phyloP scores from a whole-genome alignment of 225 moss, liverwort and hornwort genomes.

The Marchantia polymorpha region DNA sequence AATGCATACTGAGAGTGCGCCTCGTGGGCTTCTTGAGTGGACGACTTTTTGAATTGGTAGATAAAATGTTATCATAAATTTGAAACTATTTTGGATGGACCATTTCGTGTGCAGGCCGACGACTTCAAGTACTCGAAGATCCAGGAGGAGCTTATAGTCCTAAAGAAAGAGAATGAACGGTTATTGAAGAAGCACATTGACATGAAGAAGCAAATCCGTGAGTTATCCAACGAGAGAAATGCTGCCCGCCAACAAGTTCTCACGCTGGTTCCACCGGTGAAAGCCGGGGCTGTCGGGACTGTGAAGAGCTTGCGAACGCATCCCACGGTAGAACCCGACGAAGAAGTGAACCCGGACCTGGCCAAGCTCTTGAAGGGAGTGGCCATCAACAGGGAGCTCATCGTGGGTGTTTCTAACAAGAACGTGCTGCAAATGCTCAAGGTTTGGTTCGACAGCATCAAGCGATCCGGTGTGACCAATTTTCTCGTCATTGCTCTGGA shows the following conservation, averaged over 20 bases:
- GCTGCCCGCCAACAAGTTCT: conserved; percentile 41
- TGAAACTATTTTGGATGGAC: too few relatives aligned
- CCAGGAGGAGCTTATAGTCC: conserved; percentile 48
- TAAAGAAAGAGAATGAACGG: conserved; percentile 58
- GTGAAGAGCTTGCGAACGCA: conserved; percentile 72
- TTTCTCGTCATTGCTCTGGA: conserved; percentile 87
- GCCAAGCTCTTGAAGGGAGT: conserved; percentile 59
- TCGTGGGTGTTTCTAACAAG: conserved; percentile 84
- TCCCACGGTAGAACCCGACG: conserved; percentile 60
- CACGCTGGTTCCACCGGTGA: conserved; percentile 38
- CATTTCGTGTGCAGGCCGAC: conserved; percentile 8
- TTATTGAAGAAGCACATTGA: conserved; percentile 35
- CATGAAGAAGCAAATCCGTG: conserved; percentile 43
- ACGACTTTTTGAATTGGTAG: too few relatives aligned
- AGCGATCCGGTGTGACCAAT: conserved; percentile 69
- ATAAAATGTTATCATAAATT: background rate
- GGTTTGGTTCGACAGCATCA: conserved; percentile 91
- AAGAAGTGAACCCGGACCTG: conserved; percentile 63
- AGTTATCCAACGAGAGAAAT: conserved; percentile 47
- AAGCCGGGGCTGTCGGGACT: conserved; percentile 62
- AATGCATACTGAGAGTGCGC: too few relatives aligned
- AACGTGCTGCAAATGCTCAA: conserved; percentile 72
- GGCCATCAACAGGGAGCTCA: conserved; percentile 72
- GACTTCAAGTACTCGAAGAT: conserved; percentile 58
- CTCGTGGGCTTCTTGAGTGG: too few relatives aligned